Evolutionary conservation across 768 basidiomycete genomes (phyloP).

Genomic region (Agrocybe praecox): DNA sequence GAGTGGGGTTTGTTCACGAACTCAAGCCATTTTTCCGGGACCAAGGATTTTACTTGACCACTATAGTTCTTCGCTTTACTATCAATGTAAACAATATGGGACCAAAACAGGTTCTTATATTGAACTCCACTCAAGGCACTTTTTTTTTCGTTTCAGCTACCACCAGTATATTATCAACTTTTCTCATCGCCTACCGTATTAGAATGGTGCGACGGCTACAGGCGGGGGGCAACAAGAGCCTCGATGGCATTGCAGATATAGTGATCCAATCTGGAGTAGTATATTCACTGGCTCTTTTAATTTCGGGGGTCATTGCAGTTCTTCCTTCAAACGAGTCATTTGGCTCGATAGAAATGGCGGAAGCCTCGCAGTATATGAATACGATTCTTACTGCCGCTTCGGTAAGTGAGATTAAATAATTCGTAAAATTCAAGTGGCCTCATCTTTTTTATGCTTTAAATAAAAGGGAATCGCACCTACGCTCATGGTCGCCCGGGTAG

Average conservation of each 20-base stretch:
- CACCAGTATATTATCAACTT: not conserved
- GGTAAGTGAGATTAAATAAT: not conserved
- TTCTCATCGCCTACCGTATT: constrained; percentile 4
- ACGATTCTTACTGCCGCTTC: not conserved
- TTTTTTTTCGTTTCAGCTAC: not conserved
- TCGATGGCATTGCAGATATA: constrained; percentile 1
- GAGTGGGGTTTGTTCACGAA: too few relatives aligned
- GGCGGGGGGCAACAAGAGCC: not conserved
- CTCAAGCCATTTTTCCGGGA: too few relatives aligned
- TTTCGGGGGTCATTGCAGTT: not conserved
- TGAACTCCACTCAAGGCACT: not conserved
- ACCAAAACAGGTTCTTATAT: not conserved
- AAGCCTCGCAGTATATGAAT: not conserved
- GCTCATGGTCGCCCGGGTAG: constrained; percentile 4
- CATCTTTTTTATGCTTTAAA: not conserved
- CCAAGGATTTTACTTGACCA: not conserved
- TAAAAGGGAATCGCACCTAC: constrained; percentile 3
- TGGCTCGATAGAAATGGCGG: not conserved
- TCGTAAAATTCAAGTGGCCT: not conserved
- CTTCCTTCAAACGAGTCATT: not conserved
- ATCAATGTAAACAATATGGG: not conserved
- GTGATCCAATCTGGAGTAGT: constrained; percentile 2
- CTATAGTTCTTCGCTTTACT: not conserved
- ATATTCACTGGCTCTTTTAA: not conserved
- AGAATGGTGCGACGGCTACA: not conserved